Conservation (phyloP, 257 asterid genomes). For the Solanum lignicaule region DNA sequence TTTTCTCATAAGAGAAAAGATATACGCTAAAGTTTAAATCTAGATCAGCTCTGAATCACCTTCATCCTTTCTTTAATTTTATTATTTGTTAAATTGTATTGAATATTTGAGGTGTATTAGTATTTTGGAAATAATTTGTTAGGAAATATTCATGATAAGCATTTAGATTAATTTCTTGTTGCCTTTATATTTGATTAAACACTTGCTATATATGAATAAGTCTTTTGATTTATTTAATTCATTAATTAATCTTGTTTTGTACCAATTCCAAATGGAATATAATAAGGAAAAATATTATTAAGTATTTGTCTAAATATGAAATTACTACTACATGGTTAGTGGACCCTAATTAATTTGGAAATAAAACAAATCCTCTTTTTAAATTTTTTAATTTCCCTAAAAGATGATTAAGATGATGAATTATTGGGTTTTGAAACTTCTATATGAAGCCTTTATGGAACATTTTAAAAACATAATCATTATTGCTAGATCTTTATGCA, state of each 20-base stretch:
- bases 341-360: neutral
- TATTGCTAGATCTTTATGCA: neutral
- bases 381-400: neutral
- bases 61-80: no score
- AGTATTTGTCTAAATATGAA: neutral
- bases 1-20: no score
- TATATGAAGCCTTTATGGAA: neutral
- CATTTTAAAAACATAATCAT: neutral
- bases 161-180: neutral
- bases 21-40: no score
- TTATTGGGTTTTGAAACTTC: neutral
- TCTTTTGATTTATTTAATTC: neutral
- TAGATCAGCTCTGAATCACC: no score
- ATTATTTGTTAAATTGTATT: no score
- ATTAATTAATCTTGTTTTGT: neutral
- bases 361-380: neutral
- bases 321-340: neutral
- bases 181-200: neutral
- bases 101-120: no score
- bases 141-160: no score
- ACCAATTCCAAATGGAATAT: neutral
- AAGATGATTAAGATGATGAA: neutral
- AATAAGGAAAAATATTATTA: neutral
- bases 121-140: no score
- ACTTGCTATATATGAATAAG: neutral